A percentile compares a stretch with the other conserved stretches of the same genome.
Evolutionary conservation across 371 early-diverging fungal species (phyloP).

Genomic region (Blakeslea trispora): DNA sequence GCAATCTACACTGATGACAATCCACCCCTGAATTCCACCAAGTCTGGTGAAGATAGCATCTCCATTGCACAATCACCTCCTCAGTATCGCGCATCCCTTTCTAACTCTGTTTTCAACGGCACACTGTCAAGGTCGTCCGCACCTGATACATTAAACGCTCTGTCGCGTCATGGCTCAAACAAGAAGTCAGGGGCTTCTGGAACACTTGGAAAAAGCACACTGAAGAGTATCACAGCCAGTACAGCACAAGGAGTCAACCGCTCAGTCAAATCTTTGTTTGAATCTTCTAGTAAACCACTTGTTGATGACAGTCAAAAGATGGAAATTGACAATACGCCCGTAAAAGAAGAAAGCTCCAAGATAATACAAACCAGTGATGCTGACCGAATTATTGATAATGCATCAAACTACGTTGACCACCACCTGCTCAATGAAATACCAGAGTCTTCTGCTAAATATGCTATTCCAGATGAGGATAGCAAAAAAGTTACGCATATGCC

Average conservation of each 20-base stretch:
- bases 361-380: too few relatives aligned
- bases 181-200: slow-evolving; percentile 9
- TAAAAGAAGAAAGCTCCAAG: slow-evolving; percentile 1
- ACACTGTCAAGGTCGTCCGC: slow-evolving; percentile 18
- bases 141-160: not conserved
- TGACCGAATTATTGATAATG: not conserved
- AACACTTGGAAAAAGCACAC: slow-evolving; percentile 22
- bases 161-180: slow-evolving; percentile 16
- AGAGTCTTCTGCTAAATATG: slow-evolving; percentile 29
- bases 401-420: too few relatives aligned
- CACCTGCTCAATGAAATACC: not conserved
- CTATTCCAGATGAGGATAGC: slow-evolving; percentile 17
- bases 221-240: slow-evolving; percentile 17
- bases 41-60: slow-evolving; percentile 9
- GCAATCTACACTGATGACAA: not conserved
- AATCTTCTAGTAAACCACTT: slow-evolving; percentile 18
- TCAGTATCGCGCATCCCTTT: slow-evolving; percentile 28
- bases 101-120: slow-evolving; percentile 17
- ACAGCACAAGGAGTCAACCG: slow-evolving; percentile 22
- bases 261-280: slow-evolving; percentile 22
- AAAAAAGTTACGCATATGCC: not conserved
- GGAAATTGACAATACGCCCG: slow-evolving; percentile 15
- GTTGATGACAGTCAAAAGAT: slow-evolving; percentile 30
- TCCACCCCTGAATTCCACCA: slow-evolving; percentile 9
- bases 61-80: not conserved